Base-by-base conservation (phyloP, 1,284 basidiomycete genomes). In the Leucoagaricus sp. region DNA sequence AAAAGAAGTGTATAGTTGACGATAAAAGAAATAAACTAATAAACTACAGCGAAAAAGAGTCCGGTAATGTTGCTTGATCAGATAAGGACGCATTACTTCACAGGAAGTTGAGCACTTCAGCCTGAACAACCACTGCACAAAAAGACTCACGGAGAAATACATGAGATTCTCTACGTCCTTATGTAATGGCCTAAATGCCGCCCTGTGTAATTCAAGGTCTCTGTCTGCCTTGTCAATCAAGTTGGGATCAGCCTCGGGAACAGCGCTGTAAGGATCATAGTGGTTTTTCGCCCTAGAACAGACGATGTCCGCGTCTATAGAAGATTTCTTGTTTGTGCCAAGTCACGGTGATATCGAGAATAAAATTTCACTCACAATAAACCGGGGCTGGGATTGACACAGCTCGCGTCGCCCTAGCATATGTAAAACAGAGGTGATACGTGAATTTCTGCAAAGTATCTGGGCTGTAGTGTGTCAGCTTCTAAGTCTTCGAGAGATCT, bases 311-410 rank as follows among this genome's bases (percentile, higher is more conserved):
- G 89, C 89, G 67, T 92, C 90, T 92, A 56, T 36, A 54, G 26
- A 1, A n/a, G 40, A 49, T 59, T 36, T 57, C 33, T n/a, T n/a
- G n/a, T n/a, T n/a, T n/a, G n/a, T n/a, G n/a, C n/a, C n/a, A n/a
- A n/a, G n/a, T n/a, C n/a, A n/a, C n/a, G 31, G 46, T 59, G 36
- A 44, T 29, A 29, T 5, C 49, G 25, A 52, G 12, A 13, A 10
- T 9, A 42, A 56, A 28, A 31, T 31, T 15, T 60, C 64, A 61
- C 87, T 67, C 63, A 91, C 90, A 93, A 63, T 92, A 93, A 0
- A 92, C 89, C 0, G 91, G 91, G 0, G 91, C 91, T 0, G 90
- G 89, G 54, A 93, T 90, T 0, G 90, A 92, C 0, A 94, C 91
- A 0, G 89, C 90, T 40, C 92, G 84, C 0, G 91, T 93, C 12